These are phyloP conservation scores for Lithocarpus polystachyus DNA, from an alignment of 306 rosid species.

Conservation along the genomic window DNA sequence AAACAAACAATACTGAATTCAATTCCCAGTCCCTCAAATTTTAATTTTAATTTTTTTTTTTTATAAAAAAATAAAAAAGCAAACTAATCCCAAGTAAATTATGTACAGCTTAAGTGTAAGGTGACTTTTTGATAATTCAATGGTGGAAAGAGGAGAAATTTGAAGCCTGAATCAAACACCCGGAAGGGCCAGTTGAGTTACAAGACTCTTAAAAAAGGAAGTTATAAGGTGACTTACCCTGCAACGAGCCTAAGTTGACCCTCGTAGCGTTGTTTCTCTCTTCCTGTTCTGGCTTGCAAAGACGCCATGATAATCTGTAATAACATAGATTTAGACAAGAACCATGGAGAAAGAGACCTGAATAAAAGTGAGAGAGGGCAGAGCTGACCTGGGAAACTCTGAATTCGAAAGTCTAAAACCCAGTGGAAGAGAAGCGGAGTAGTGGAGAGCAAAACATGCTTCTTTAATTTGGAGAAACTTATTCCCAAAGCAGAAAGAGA, in stretches of 20 bases:
- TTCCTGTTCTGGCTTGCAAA: conserved; percentile 26
- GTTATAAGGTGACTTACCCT: conserved; percentile 6
- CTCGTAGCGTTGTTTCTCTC: conserved; percentile 31
- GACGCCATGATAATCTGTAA: conserved; percentile 16
- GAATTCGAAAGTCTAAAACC: neutral
- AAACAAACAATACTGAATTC: too few species aligned
- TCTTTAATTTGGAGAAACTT: neutral
- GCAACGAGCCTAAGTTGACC: conserved; percentile 33
- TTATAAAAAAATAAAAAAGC: too few species aligned
- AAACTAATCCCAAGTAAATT: too few species aligned
- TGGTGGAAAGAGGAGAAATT: too few species aligned
- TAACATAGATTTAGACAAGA: neutral
- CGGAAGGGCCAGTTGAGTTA: too few species aligned
- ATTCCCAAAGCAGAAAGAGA: neutral
- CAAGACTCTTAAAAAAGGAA: too few species aligned
- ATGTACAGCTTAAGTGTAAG: too few species aligned
- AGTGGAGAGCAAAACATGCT: too few species aligned
- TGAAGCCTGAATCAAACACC: too few species aligned
- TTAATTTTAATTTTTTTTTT: too few species aligned
- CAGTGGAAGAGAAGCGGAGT: neutral
- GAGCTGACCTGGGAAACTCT: neutral
- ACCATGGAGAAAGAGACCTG: neutral
- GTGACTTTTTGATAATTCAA: too few species aligned
- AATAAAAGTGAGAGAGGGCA: neutral
- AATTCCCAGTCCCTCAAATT: too few species aligned